These are phyloP conservation scores for Rachicladosporium sp. DNA, from an alignment of 2,329 filamentous ascomycete species.

Conservation along the genomic window DNA sequence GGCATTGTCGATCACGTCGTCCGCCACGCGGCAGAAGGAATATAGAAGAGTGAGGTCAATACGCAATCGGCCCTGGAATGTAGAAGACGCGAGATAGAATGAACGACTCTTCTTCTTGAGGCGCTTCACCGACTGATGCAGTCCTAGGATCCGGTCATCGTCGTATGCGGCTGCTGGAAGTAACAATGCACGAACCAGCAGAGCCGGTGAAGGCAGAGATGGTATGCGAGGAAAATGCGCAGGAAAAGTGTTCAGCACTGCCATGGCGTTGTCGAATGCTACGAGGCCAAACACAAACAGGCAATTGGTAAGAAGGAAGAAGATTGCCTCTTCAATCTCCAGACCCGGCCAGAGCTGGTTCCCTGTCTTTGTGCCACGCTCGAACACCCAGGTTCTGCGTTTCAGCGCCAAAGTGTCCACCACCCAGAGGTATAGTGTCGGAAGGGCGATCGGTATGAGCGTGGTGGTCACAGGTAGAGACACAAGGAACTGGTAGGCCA, in stretches of 20 bases:
- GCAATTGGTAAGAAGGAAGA: slow-evolving; percentile 58
- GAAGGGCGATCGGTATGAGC: slow-evolving; percentile 45
- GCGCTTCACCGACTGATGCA: slow-evolving; percentile 46
- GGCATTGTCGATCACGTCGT: slow-evolving; percentile 60
- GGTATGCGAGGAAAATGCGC: slow-evolving; percentile 41
- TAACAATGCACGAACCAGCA: slow-evolving; percentile 42
- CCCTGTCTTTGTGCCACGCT: slow-evolving; percentile 53
- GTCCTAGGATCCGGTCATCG: slow-evolving; percentile 41
- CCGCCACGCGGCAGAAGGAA: slow-evolving; percentile 60
- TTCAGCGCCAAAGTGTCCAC: slow-evolving; percentile 57
- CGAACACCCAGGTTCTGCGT: slow-evolving; percentile 60
- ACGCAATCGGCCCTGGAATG: slow-evolving; percentile 54
- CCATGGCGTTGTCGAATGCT: slow-evolving; percentile 56
- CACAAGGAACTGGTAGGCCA: slow-evolving; percentile 53
- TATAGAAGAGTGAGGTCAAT: slow-evolving; percentile 59
- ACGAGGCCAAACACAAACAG: slow-evolving; percentile 59
- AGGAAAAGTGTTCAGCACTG: slow-evolving; percentile 52
- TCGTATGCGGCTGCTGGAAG: slow-evolving; percentile 42
- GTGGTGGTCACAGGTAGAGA: slow-evolving; percentile 47
- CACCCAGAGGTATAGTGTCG: slow-evolving; percentile 59
- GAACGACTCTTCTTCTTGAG: slow-evolving; percentile 55
- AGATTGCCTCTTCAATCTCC: slow-evolving; percentile 61
- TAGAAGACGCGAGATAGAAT: slow-evolving; percentile 58
- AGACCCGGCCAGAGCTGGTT: slow-evolving; percentile 51
- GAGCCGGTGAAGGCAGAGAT: slow-evolving; percentile 34